Base-by-base conservation (phyloP, 805 yeast genomes). In the Nakazawaea siamensis region DNA sequence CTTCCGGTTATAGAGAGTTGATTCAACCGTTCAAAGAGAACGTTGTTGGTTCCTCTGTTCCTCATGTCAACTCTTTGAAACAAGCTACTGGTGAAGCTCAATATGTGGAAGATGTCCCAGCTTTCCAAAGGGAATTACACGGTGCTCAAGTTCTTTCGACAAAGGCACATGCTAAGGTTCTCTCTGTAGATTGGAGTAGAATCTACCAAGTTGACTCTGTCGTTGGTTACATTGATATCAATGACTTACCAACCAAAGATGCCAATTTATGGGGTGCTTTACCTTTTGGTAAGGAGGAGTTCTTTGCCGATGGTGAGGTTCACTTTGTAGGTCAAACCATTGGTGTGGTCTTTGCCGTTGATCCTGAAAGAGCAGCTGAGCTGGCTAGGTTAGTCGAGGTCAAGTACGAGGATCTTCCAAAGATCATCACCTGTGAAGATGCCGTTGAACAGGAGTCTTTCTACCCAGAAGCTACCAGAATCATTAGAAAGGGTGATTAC, bases 1-100 rank as follows among this genome's bases (percentile, higher is more conserved):
- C 61, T 13, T 45, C 41, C 20, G 70, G 71, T 9, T 43, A 49
- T 33, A 51, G 71, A 27, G 70, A 64, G 23, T 39, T 62, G 26
- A 48, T 45, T 13, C 63, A 58, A 33, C 63, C 63, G 7, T 58
- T 51, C 41, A 63, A 59, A 39, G 53, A 56, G 32, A 39, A 43
- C 10, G 47, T 65, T 23, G 52, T 65, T 14, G 71, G 72, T 19
- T 59, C 62, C 33, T 54, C 54, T n/a, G 42, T 57, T 18, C 61
- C 64, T 27, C 73, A 66, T 41, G 49, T 66, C n/a, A 62, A 66
- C 31, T 68, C 70, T 2, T 40, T 62, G 44, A 62, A 62, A 38
- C 73, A 66, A 42, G 68, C 62, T 5, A 52, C 64, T n/a, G 73
- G 73, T 12, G 71, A 66, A 38, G 71, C 71, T 0, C 47, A 49